Evolutionary conservation across 2,329 filamentous ascomycete genomes (phyloP).

Genomic region (Helotiales sp.): DNA sequence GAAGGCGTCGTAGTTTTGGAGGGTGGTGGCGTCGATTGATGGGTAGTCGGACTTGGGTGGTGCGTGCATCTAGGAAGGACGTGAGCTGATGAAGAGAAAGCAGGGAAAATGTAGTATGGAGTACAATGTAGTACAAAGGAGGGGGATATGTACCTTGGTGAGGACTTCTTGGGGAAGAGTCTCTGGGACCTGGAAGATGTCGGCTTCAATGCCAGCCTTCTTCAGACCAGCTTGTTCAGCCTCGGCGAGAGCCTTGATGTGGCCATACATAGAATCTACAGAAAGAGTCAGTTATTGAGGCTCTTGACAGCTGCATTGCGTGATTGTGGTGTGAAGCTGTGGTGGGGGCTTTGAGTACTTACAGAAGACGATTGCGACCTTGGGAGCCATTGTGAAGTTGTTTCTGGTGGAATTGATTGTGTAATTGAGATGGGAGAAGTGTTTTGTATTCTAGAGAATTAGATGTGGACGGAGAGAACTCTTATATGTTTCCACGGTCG

Average conservation of each 20-base stretch:
- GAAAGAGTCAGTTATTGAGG: constrained; percentile 4
- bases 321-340: background rate
- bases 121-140: too few relatives aligned
- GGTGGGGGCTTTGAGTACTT: constrained; percentile 42
- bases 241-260: constrained; percentile 80
- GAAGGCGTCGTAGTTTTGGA: constrained; percentile 82
- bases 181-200: constrained; percentile 75
- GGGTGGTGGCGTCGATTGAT: constrained; percentile 55
- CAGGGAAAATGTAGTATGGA: background rate
- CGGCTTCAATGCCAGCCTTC: constrained; percentile 77
- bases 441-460: background rate
- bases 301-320: constrained; percentile 21
- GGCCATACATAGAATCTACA: constrained; percentile 82
- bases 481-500: background rate
- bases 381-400: constrained; percentile 71
- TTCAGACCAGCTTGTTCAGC: constrained; percentile 90
- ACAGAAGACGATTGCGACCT: constrained; percentile 87
- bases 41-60: constrained; percentile 72
- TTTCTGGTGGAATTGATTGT: background rate
- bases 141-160: constrained; percentile 48
- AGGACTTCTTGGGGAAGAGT: constrained; percentile 85
- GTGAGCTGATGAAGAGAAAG: too few relatives aligned
- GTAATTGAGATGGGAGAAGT: background rate
- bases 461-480: background rate
- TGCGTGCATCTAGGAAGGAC: constrained; percentile 68